Evolutionary conservation across 2,329 filamentous ascomycete genomes (phyloP).

Genomic region (Aureobasidium lini): DNA sequence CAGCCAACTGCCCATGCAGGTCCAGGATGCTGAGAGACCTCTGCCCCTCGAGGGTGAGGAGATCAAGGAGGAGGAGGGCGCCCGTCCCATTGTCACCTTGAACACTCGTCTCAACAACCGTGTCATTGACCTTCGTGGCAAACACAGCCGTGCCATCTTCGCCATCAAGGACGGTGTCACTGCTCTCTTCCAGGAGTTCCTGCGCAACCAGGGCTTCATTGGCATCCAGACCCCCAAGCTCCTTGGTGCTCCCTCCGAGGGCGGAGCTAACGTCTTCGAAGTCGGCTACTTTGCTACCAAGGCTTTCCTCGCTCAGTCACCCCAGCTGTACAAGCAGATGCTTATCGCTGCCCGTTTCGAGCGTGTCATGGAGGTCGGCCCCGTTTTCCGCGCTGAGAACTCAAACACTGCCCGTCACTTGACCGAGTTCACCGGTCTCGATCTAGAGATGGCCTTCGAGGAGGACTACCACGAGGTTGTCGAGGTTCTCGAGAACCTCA

Average conservation of each 20-base stretch:
- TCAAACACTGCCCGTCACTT: constrained; percentile 77
- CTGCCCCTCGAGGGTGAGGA: constrained; percentile 41
- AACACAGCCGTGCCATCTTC: constrained; percentile 86
- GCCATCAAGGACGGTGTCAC: constrained; percentile 58
- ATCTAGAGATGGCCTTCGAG: constrained; percentile 85
- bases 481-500: constrained; percentile 62
- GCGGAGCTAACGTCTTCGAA: constrained; percentile 84
- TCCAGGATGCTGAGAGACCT: constrained; percentile 45
- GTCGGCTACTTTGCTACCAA: constrained; percentile 82
- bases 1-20: constrained; percentile 53
- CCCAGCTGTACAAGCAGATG: constrained; percentile 83
- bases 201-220: constrained; percentile 66
- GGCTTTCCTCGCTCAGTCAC: constrained; percentile 72
- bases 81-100: constrained; percentile 66
- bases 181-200: constrained; percentile 69
- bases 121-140: constrained; percentile 84
- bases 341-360: constrained; percentile 73
- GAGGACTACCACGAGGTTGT: constrained; percentile 70
- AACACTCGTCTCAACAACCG: constrained; percentile 84
- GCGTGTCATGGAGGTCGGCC: constrained; percentile 69
- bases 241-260: constrained; percentile 84
- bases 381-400: constrained; percentile 81
- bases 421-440: constrained; percentile 83
- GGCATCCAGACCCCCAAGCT: constrained; percentile 86
- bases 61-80: constrained; percentile 45